Conservation (phyloP, 345 rosid genomes). For the Litchi chinensis region DNA sequence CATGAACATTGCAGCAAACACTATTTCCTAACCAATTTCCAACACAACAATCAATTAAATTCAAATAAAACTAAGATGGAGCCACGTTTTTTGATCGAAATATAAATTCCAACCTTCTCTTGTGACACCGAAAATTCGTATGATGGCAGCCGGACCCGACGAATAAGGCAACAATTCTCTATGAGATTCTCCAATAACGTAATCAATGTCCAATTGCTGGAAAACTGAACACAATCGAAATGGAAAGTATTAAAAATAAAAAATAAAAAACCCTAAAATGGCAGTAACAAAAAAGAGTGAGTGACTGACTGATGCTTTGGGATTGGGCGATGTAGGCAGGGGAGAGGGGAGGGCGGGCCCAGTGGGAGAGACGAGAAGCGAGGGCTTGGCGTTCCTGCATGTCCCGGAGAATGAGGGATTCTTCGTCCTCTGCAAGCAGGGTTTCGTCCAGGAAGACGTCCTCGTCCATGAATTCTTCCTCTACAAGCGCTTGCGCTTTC, state of each 20-base stretch:
- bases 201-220: constrained; percentile 97
- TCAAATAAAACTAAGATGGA: not conserved
- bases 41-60: constrained; percentile 3
- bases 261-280: constrained; percentile 20
- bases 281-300: not conserved
- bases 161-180: constrained; percentile 60
- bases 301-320: constrained; percentile 55
- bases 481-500: constrained; percentile 58
- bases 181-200: constrained; percentile 63
- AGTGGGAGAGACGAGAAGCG: constrained; percentile 59
- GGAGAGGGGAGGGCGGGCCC: constrained; percentile 83
- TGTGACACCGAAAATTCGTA: constrained; percentile 88
- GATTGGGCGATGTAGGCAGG: constrained; percentile 53
- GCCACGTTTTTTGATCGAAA: not conserved
- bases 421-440: constrained; percentile 66
- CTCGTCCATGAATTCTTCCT: constrained; percentile 84
- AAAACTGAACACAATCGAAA: constrained; percentile 44
- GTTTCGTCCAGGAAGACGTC: constrained; percentile 82
- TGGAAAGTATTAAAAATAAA: not conserved
- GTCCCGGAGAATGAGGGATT: constrained; percentile 70
- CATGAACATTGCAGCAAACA: constrained; percentile 95
- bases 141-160: constrained; percentile 79
- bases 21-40: constrained; percentile 63
- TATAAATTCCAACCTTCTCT: constrained; percentile 59
- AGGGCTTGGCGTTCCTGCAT: constrained; percentile 72